Evolutionary conservation across 78 protist genomes (phyloP), one percentile per base, ranked within the genome.

Genomic region (Creolimax fragrantissima): DNA sequence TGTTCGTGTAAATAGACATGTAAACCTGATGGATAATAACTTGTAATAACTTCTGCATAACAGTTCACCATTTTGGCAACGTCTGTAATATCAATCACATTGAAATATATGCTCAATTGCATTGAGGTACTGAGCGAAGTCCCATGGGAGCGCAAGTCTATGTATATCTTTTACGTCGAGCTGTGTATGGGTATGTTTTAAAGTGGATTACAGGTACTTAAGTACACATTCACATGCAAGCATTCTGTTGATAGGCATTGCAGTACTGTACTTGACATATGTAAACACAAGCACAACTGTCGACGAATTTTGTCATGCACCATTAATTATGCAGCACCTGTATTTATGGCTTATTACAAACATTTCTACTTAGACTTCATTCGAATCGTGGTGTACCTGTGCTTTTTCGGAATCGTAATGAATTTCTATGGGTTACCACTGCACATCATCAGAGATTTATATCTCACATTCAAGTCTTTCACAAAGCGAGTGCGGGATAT

Each of bases 401-500:
- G 74, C 67, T 95, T 96, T 92, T 95, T 96, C 86, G 4, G 42
- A 3, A 91, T 94, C 4, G 44, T 96, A 6, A 35, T 93, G 45
- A 24, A 88, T n/a, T 81, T 89, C 89, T 96, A 90, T 45, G 96
- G 96, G 4, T 24, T 97, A 39, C 98, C 98, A 36, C 43, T 97
- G 36, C 97, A 97, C 95, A 95, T 96, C 84, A 41, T 97, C 41
- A 93, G 98, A 89, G 97, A 97, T 43, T 93, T 96, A 4, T 96
- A 93, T 92, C 3, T 93, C 45, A 94, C 97, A 42, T 41, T 66
- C 45, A 89, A 92, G 41, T 39, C 88, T 24, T 91, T 92, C 89
- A 3, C 83, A 17, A 2, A 81, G 66, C 89, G 94, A 32, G 3
- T 92, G 41, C 37, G 36, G 41, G 94, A 92, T 41, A 45, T 92